Base-by-base conservation (phyloP, 1,284 basidiomycete species). In the Puccinia novopanici region DNA sequence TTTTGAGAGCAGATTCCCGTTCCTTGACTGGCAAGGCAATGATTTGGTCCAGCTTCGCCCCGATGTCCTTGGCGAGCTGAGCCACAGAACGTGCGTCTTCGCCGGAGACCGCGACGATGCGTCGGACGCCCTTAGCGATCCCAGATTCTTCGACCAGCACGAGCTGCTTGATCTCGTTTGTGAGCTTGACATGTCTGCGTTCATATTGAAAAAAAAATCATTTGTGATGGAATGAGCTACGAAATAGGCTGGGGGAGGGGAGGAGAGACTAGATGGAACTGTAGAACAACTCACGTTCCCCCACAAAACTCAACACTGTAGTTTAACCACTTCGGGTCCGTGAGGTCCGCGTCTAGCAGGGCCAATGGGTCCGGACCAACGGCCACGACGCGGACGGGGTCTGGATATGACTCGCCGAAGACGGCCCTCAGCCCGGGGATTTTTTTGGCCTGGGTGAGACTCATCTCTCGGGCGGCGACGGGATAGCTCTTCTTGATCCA, bases 281-380 rank as follows among this genome's bases (percentile, higher is more conserved):
- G 15, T 57, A 65, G 67, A 37, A 22, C 17, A 22, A 90, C 92
- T 86, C 84, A 93, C 92, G 97, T 99, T 86, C 96, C 96, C 87
- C 96, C 96, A 86, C 96, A 99, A 85, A 99, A 97, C 87, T 99
- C 97, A 83, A 97, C 90, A 86, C 93, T 95, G 10, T 95, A 97
- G 37, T 87, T 87, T 65, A 92, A 88, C 96, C 96, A 99, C 87
- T 92, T 93, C 8, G 91, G 90, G 87, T 96, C 95, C 84, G 91
- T 90, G 48, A 98, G 89, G 84, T 98, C 93, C 84, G 89, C 65
- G 3, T 42, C 88, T 57, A 90, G 88, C 81, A 99, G 94, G 80
- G 95, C 93, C 75, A 95, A 91, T 15, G 97, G 89, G 82, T 92
- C 90, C 85, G 90, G 94, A 85, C 93, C 94, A 59, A 99, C 88